These are phyloP conservation scores for Kodamaea hsintzibuensis DNA, from an alignment of 805 yeast genomes.

Conservation along the genomic window DNA sequence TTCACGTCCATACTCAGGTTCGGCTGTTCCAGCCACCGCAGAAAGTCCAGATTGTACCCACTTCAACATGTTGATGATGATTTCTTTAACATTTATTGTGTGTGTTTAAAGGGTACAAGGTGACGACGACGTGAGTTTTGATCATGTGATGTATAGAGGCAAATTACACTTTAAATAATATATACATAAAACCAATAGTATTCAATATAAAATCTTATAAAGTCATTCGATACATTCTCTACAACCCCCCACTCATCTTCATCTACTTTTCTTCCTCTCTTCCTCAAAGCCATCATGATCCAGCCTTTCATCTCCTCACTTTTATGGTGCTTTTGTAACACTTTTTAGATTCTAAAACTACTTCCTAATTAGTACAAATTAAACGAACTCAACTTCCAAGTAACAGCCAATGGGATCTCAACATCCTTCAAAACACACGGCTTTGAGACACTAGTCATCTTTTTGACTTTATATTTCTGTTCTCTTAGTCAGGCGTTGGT, in stretches of 20 bases:
- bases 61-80: constrained; percentile 53
- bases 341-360: too few relatives aligned
- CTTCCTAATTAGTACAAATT: background rate
- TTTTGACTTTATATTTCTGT: too few relatives aligned
- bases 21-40: constrained; percentile 96
- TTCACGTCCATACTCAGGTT: constrained; percentile 93
- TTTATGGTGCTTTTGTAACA: too few relatives aligned
- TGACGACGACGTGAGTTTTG: background rate
- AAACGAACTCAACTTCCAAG: background rate
- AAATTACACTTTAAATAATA: too few relatives aligned
- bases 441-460: background rate
- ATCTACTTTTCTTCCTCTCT: too few relatives aligned
- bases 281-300: too few relatives aligned
- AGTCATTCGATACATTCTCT: too few relatives aligned
- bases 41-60: constrained; percentile 87
- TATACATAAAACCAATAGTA: too few relatives aligned
- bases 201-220: too few relatives aligned
- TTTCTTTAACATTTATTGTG: background rate
- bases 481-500: too few relatives aligned
- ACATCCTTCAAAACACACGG: background rate
- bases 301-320: too few relatives aligned
- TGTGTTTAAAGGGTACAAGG: constrained; percentile 4
- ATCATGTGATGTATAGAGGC: background rate
- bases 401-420: background rate
- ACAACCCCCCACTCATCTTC: too few relatives aligned